Percentiles rank a stretch among this genome's conserved stretches.
phyloP scores from a whole-genome alignment of 371 early-diverging fungal species.

The Mortierella sp. region DNA sequence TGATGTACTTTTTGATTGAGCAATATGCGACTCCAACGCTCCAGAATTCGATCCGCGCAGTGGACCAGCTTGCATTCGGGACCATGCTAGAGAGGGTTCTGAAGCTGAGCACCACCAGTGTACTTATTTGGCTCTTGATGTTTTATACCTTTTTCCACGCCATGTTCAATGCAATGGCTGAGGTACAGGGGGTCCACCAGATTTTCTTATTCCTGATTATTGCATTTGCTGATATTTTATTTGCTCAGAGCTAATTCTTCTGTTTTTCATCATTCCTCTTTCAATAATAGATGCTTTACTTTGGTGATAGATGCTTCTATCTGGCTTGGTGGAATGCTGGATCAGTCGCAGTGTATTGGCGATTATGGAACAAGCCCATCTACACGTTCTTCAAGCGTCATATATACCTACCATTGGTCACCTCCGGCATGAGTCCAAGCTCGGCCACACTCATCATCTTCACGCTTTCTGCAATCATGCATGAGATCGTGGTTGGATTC shows the following conservation, averaged over 20 bases:
- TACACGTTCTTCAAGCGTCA: slow-evolving; percentile 91
- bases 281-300: slow-evolving; percentile 70
- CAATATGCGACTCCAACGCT: slow-evolving; percentile 92
- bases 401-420: slow-evolving; percentile 81
- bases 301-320: slow-evolving; percentile 94
- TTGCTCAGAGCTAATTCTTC: background rate
- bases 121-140: slow-evolving; percentile 90
- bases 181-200: slow-evolving; percentile 52
- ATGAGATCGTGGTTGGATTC: slow-evolving; percentile 89
- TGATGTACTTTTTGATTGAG: slow-evolving; percentile 85
- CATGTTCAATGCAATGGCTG: slow-evolving; percentile 84
- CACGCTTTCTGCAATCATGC: slow-evolving; percentile 85
- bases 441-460: slow-evolving; percentile 79
- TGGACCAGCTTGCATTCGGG: slow-evolving; percentile 74
- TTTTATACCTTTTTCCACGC: slow-evolving; percentile 93
- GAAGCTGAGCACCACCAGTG: slow-evolving; percentile 85
- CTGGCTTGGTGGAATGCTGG: slow-evolving; percentile 93
- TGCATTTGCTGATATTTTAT: background rate
- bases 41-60: slow-evolving; percentile 80
- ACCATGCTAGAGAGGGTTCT: slow-evolving; percentile 86
- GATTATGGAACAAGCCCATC: slow-evolving; percentile 92
- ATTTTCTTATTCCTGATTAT: background rate
- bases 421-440: slow-evolving; percentile 62
- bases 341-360: slow-evolving; percentile 89
- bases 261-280: background rate